These are phyloP conservation scores for Galeopsis tetrahit DNA, from an alignment of 257 asterid genomes.

Conservation along the genomic window DNA sequence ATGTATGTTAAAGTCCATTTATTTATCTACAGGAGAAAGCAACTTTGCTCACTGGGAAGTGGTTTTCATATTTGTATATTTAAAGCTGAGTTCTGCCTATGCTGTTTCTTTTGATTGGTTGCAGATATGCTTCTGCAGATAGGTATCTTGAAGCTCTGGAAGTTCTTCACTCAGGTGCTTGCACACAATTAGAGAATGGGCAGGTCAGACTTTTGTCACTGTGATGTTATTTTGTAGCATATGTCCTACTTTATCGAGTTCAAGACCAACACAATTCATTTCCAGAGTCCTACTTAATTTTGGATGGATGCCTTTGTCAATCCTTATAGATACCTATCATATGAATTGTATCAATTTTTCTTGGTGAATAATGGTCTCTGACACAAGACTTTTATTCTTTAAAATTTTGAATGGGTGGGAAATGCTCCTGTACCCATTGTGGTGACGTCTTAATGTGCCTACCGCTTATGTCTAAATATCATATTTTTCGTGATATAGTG, in stretches of 20 bases:
- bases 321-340: slow-evolving; percentile 10
- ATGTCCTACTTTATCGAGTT: slow-evolving; percentile 12
- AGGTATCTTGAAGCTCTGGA: slow-evolving; percentile 83
- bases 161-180: slow-evolving; percentile 90
- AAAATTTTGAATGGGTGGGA: not conserved
- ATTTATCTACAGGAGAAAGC: slow-evolving; percentile 38
- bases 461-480: not conserved
- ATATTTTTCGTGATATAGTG: not conserved
- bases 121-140: slow-evolving; percentile 66
- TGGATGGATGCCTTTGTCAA: slow-evolving; percentile 21
- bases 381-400: not conserved
- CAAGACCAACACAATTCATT: slow-evolving; percentile 4
- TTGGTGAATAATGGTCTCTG: slow-evolving; percentile 22
- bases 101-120: slow-evolving; percentile 24
- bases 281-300: not conserved
- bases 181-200: slow-evolving; percentile 77
- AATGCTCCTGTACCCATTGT: slow-evolving; percentile 1
- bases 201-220: slow-evolving; percentile 54
- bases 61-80: not conserved
- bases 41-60: slow-evolving; percentile 41
- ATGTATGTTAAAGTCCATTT: slow-evolving; percentile 9
- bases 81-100: slow-evolving; percentile 1
- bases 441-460: not conserved
- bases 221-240: slow-evolving; percentile 21
- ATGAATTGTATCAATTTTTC: not conserved